Evolutionary conservation across 768 basidiomycete genomes (phyloP).

Genomic region (Lactarius quietus): DNA sequence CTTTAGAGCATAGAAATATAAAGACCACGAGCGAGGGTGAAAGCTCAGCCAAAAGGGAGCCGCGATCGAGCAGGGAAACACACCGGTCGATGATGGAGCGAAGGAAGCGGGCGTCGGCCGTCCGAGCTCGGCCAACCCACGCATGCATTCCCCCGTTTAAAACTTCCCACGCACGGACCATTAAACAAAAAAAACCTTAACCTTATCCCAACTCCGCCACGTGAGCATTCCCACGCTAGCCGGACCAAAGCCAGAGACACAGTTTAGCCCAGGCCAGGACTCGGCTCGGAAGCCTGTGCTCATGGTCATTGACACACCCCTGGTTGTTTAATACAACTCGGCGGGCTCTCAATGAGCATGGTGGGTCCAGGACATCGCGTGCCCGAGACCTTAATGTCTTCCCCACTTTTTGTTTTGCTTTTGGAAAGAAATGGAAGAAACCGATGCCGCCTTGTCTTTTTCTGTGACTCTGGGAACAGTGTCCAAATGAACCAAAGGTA

Average conservation of each 20-base stretch:
- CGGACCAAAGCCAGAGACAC: background rate
- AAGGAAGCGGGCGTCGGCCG: constrained; percentile 30
- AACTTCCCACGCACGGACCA: constrained; percentile 28
- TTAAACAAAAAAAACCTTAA: constrained; percentile 28
- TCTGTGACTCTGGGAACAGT: constrained; percentile 2
- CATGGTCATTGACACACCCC: constrained; percentile 3
- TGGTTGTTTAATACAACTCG: constrained; percentile 9
- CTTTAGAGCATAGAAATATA: constrained; percentile 28
- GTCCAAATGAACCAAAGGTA: background rate
- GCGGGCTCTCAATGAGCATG: constrained; percentile 12
- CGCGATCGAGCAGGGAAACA: constrained; percentile 27
- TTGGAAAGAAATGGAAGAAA: background rate
- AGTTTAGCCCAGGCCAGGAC: background rate
- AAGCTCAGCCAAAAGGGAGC: constrained; percentile 37
- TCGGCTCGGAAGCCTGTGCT: background rate
- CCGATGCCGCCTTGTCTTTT: background rate
- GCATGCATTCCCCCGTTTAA: constrained; percentile 23
- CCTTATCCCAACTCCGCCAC: constrained; percentile 19
- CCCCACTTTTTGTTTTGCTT: background rate
- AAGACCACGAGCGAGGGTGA: constrained; percentile 33
- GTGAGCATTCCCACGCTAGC: constrained; percentile 16
- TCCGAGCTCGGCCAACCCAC: constrained; percentile 28
- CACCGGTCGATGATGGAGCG: constrained; percentile 29
- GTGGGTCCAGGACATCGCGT: constrained; percentile 6
- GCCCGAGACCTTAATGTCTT: background rate